Conservation (phyloP, 805 yeast genomes). For the Ogataea minuta region DNA sequence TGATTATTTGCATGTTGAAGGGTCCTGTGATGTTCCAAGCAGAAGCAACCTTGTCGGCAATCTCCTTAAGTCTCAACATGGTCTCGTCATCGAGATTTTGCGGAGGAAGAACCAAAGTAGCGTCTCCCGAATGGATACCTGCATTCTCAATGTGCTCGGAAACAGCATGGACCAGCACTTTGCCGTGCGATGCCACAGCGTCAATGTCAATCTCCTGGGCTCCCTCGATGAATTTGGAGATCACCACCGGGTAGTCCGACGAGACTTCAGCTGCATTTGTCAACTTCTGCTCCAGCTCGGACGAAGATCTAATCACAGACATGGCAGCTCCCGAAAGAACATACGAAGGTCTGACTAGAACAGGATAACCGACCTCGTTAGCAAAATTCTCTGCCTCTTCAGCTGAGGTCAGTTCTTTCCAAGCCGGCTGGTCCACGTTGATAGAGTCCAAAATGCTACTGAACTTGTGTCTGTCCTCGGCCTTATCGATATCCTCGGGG, state of each 20-base stretch:
- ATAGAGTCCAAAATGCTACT: conserved; percentile 95
- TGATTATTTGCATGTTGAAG: conserved; percentile 92
- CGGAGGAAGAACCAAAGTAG: conserved; percentile 95
- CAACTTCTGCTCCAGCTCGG: conserved; percentile 82
- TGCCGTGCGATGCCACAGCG: conserved; percentile 95
- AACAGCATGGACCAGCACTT: conserved; percentile 93
- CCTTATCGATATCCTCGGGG: conserved; percentile 97
- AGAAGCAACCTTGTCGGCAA: conserved; percentile 93
- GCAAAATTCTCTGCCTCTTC: conserved; percentile 93
- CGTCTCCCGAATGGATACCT: conserved; percentile 99
- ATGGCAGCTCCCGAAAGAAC: conserved; percentile 98
- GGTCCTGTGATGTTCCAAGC: conserved; percentile 98
- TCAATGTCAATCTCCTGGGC: conserved; percentile 99
- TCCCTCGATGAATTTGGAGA: conserved; percentile 92
- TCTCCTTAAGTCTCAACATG: conserved; percentile 84
- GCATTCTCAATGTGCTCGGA: conserved; percentile 99
- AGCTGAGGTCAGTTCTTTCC: conserved; percentile 94
- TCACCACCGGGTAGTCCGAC: conserved; percentile 96
- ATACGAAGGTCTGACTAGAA: conserved; percentile 94
- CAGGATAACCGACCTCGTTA: conserved; percentile 87
- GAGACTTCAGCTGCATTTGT: conserved; percentile 96
- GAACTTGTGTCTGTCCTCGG: conserved; percentile 97
- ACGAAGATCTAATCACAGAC: conserved; percentile 91
- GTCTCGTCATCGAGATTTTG: conserved; percentile 92
- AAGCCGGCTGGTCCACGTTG: conserved; percentile 98